These are phyloP conservation scores for Apium graveolens DNA, from an alignment of 129 eudicot species.

Conservation along the genomic window DNA sequence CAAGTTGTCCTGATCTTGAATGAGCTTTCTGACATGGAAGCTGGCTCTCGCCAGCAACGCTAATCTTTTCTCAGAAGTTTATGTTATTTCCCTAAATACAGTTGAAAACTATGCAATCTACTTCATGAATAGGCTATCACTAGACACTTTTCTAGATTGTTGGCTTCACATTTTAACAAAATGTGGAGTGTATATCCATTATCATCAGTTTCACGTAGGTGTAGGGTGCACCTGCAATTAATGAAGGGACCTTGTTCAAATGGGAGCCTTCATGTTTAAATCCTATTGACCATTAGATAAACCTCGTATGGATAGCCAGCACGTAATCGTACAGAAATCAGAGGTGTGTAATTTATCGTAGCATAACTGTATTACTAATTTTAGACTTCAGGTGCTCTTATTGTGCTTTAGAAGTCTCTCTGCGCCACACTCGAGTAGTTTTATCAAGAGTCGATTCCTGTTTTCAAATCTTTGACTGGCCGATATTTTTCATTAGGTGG, in stretches of 20 bases:
- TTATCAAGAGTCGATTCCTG: neutral
- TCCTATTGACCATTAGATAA: neutral
- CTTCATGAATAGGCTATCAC: neutral
- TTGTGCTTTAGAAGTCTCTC: neutral
- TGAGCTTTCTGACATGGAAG: neutral
- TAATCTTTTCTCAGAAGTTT: neutral
- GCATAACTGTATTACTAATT: neutral
- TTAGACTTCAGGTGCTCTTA: neutral
- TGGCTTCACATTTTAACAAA: neutral
- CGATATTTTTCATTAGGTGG: conserved; percentile 33
- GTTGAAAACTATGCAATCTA: too few relatives aligned
- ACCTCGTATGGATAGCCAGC: neutral
- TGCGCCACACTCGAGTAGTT: neutral
- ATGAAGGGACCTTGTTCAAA: neutral
- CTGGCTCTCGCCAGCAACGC: neutral
- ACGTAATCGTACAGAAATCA: neutral
- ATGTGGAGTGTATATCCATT: neutral
- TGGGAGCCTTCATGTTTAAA: neutral
- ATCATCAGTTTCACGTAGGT: neutral
- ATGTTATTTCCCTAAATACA: neutral
- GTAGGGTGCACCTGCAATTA: neutral
- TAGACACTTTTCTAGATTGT: neutral
- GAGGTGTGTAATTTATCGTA: neutral
- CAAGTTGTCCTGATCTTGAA: neutral
- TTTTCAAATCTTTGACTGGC: conserved; percentile 1